Evolutionary conservation across 306 rosid species (phyloP), one percentile per base, ranked within the genome.

Genomic region (Cicer yamashitae): DNA sequence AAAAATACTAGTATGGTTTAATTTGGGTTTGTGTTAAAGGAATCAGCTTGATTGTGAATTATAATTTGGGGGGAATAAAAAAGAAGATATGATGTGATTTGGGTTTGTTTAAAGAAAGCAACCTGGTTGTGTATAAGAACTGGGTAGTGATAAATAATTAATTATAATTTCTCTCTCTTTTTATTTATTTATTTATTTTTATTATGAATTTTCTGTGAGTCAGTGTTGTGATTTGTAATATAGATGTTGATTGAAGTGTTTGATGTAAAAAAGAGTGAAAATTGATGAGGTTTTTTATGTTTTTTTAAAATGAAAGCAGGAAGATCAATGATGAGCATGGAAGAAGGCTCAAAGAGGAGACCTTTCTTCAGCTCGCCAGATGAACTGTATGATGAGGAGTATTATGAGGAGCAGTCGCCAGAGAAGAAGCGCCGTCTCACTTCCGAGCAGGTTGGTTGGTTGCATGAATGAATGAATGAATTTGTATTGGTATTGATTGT

Each of bases 381-480:
- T 18, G 97, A 94, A 22, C 80, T 94, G 69, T 90, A 67, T 73
- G 96, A 92, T 38, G 97, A 94, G 57, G 99, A 94, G 75, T 92
- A 89, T 65, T 92, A 87, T 79, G 97, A 92, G 70, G 96, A 90
- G 61, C 99, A 91, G 89, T 70, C 78, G 66, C 97, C 96, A 76
- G 99, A 94, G 85, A 94, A 94, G 91, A 94, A 94, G 78, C 97
- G 96, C 82, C 96, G 99, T 76, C 96, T 94, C 85, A 87, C 92
- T 71, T 71, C 92, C 13, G 97, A 92, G 77, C 97, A 94, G 97
- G 99, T 94, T 54, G 41, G 59, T 34, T 18, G 61, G 11, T 61
- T 43, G 25, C n/a, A 14, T 59, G 50, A 41, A 7, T 73, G 30
- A 41, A 7, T 73, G 30, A 25, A 25, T 25, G 52, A 65, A 39